Percentiles rank a stretch among this genome's conserved stretches.
Conservation (phyloP, 805 yeast genomes). For the Kuraishia cidri region DNA sequence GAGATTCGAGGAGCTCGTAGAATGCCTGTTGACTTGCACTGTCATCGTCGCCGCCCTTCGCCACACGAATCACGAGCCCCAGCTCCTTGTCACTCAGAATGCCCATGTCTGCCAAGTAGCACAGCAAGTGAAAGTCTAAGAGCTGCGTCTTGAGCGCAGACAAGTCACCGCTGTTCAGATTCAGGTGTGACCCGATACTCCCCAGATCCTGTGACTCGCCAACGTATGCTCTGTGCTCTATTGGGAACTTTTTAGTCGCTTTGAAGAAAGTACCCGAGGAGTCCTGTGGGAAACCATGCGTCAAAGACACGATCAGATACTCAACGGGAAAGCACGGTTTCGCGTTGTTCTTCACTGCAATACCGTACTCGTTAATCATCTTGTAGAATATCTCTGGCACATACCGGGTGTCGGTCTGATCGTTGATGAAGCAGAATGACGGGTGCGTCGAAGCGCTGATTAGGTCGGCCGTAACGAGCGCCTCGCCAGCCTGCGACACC, state of each 20-base stretch:
- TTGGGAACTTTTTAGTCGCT: slow-evolving; percentile 43
- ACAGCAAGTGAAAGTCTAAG: slow-evolving; percentile 73
- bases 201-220: slow-evolving; percentile 66
- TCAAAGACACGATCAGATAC: slow-evolving; percentile 72
- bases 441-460: slow-evolving; percentile 89
- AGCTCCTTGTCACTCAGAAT: slow-evolving; percentile 52
- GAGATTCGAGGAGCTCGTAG: slow-evolving; percentile 43
- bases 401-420: slow-evolving; percentile 63
- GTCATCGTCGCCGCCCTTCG: slow-evolving; percentile 33
- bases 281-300: slow-evolving; percentile 85
- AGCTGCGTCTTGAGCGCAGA: slow-evolving; percentile 23
- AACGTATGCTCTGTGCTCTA: slow-evolving; percentile 71
- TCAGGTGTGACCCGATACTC: slow-evolving; percentile 43
- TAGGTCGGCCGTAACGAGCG: slow-evolving; percentile 76
- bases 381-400: slow-evolving; percentile 93
- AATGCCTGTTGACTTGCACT: slow-evolving; percentile 6
- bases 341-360: slow-evolving; percentile 81
- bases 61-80: slow-evolving; percentile 36
- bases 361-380: slow-evolving; percentile 78
- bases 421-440: slow-evolving; percentile 71
- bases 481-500: slow-evolving; percentile 82
- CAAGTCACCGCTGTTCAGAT: slow-evolving; percentile 17
- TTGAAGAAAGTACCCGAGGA: slow-evolving; percentile 41
- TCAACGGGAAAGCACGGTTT: slow-evolving; percentile 94
- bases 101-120: slow-evolving; percentile 44